phyloP scores from a whole-genome alignment of 140 eudicot species.

The Senecio squalidus region DNA sequence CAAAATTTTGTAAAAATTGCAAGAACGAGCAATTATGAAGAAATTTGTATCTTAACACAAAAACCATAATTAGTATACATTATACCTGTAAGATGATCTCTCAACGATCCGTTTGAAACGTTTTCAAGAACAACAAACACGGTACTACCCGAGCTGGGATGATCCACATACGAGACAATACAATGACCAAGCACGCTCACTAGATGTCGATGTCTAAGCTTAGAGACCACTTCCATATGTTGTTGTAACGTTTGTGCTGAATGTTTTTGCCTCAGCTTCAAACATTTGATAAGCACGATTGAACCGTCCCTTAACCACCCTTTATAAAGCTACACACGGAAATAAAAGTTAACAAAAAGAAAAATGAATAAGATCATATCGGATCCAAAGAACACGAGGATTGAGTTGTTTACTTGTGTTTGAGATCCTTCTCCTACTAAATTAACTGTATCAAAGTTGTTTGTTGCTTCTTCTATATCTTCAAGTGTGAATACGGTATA shows the following conservation, averaged over 20 bases:
- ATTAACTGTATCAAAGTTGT: constrained; percentile 67
- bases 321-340: constrained; percentile 32
- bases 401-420: constrained; percentile 49
- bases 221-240: constrained; percentile 78
- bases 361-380: background rate
- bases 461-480: constrained; percentile 90
- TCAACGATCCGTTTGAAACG: constrained; percentile 63
- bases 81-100: constrained; percentile 79
- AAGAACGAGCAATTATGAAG: too few relatives aligned
- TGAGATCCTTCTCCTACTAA: constrained; percentile 83
- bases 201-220: constrained; percentile 74
- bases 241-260: constrained; percentile 66
- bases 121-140: constrained; percentile 79
- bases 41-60: too few relatives aligned
- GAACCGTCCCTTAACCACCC: constrained; percentile 83
- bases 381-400: background rate
- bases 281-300: constrained; percentile 60
- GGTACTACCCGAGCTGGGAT: constrained; percentile 64
- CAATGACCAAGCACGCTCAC: constrained; percentile 97
- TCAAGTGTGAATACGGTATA: constrained; percentile 71
- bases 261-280: constrained; percentile 70
- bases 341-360: background rate
- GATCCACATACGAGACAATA: constrained; percentile 64
- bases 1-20: background rate
- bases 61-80: background rate